Base-by-base conservation (phyloP, 2,329 filamentous ascomycete species). In the Alternaria novae-zelandiae region DNA sequence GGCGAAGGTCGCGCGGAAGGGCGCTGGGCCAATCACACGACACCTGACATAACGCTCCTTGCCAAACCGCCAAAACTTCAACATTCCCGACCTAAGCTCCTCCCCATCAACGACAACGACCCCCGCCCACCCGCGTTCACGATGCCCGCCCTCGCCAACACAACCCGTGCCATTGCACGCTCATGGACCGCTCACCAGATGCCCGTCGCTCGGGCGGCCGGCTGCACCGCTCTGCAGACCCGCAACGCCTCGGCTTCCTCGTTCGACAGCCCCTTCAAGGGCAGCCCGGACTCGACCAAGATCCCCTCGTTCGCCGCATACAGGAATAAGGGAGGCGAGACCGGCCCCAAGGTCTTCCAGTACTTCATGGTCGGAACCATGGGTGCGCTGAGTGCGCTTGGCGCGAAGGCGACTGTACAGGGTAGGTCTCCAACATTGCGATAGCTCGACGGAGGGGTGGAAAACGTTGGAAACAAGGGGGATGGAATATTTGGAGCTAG, bases 311-410 rank as follows among this genome's bases (percentile, higher is more conserved):
- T 97, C 83, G 88, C 88, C 82, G 91, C 94, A 81, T 99, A 99
- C 86, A 86, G 90, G 83, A 90, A 88, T 83, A 90, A 89, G 80
- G 83, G 85, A 70, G 83, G 84, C 74, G 86, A 90, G 81, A 87
- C 85, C 72, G 86, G 86, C 78, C 97, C 97, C 85, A 91, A 94
- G 86, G 86, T 97, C 74, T 96, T 97, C 83, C 90, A 90, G 78
- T 99, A 99, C 88, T 98, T 99, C 85, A 97, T 98, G 93, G 96
- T 97, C 72, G 96, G 96, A 77, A 90, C 93, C 60, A 91, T 99
- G 87, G 96, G 96, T 80, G 91, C 96, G 78, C 87, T 98, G 81
- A 90, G 91, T 70, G 95, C 95, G 63, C 91, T 96, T 72, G 95
- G 95, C 79, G 96, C 95, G 81, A 99, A 99, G 91, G 93, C 92